Base-by-base conservation (phyloP, 257 asterid species). In the Solanum bukasovii region DNA sequence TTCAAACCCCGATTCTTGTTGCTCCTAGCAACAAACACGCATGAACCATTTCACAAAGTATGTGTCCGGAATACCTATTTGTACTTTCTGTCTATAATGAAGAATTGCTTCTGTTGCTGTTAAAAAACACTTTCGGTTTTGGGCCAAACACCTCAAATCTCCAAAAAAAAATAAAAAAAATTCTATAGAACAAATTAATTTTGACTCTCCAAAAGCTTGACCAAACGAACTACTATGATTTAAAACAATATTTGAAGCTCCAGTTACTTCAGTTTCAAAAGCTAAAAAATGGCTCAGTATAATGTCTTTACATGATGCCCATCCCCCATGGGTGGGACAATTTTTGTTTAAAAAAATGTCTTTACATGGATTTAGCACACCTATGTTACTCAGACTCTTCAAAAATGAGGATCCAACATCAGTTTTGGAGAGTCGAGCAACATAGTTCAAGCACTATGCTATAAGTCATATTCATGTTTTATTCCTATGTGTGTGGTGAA, bases 311-410 rank as follows among this genome's bases (percentile, higher is more conserved):
- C n/a, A 40, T 78, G 23, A 27, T 9, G 0, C 6, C 70, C 70
- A 61, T 23, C 70, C 70, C 0, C 3, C 70, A 61, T 61, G 2
- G 68, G 29, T 61, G 68, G 29, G 70, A 61, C 70, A 61, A 8
- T 23, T 61, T 61, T 61, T 34, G 35, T 34, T 34, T 34, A 34
- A 34, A 34, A 34, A 20, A 59, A 59, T 59, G 67, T 20, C 25
- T 0, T 7, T 20, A 59, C 25, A 56, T 56, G 0, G 68, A 21
- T 59, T 59, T 61, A 9, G 68, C 70, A 61, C 27, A 21, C 68
- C 0, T 0, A 6, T 61, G 68, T 61, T 0, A 1, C 31, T n/a
- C 2, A 0, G 8, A n/a, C 16, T n/a, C 8, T 65, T 65, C 72
- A n/a, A 63, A 63, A 63, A 10, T 9, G 71, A 61, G 7, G 1